phyloP scores from a whole-genome alignment of 257 asterid genomes.

The Ajuga chamaepitys region DNA sequence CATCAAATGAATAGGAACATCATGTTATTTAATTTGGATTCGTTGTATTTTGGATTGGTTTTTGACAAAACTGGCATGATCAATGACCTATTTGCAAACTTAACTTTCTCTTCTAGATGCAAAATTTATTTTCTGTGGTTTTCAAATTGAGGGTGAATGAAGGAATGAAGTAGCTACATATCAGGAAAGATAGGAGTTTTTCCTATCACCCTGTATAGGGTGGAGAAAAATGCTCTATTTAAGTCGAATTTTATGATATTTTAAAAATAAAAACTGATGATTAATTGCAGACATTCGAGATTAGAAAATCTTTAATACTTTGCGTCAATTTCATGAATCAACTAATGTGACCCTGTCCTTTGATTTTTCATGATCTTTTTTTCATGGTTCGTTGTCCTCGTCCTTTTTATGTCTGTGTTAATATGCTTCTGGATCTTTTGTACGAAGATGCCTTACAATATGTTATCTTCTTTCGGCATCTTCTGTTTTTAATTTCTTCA shows the following conservation, averaged over 20 bases:
- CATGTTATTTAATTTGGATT: slow-evolving; percentile 5
- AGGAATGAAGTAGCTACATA: slow-evolving; percentile 4
- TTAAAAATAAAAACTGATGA: neutral
- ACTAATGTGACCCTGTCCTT: neutral
- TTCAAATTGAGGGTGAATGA: neutral
- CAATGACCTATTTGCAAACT: slow-evolving; percentile 13
- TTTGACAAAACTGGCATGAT: slow-evolving; percentile 14
- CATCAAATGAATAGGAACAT: neutral
- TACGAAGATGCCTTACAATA: neutral
- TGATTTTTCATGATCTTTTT: neutral
- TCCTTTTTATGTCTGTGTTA: neutral
- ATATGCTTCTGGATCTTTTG: neutral
- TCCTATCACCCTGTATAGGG: neutral
- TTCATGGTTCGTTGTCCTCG: neutral
- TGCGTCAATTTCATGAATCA: neutral
- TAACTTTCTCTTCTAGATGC: slow-evolving; percentile 6
- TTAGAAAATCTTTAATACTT: neutral
- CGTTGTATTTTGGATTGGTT: slow-evolving; percentile 20
- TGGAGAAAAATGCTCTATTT: neutral
- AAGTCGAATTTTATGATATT: neutral
- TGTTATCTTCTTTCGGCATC: neutral
- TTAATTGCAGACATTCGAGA: neutral
- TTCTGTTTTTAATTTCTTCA: neutral
- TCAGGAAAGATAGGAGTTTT: neutral
- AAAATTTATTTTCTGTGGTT: slow-evolving; percentile 3